Conservation (phyloP, 495 filamentous ascomycete genomes). For the Penicillium waksmanii region DNA sequence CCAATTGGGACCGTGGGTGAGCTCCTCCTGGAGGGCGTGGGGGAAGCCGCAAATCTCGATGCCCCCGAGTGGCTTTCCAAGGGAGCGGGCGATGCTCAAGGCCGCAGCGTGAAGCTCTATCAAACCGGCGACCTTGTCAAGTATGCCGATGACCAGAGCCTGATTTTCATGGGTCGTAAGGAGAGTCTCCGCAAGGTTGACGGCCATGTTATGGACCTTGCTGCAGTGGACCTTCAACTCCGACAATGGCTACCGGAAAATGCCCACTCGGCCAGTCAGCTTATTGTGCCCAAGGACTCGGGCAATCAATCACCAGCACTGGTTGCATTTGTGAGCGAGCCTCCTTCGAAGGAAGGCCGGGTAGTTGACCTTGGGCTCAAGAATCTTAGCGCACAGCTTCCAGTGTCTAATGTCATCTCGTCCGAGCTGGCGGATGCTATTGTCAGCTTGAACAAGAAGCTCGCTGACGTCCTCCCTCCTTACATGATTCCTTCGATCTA, state of each 20-base stretch:
- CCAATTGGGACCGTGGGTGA: constrained; percentile 13
- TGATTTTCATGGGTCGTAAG: constrained; percentile 14
- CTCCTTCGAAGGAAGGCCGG: background rate
- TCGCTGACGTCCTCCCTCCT: constrained; percentile 32
- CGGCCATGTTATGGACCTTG: constrained; percentile 16
- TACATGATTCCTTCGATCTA: constrained; percentile 38
- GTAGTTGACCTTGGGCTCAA: constrained; percentile 5
- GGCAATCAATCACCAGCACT: constrained; percentile 9
- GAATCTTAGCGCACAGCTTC: background rate
- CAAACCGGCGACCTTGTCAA: constrained; percentile 15
- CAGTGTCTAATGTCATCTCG: constrained; percentile 13
- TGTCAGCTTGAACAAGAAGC: constrained; percentile 32
- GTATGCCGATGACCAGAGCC: constrained; percentile 10
- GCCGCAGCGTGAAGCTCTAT: constrained; percentile 8
- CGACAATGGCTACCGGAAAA: constrained; percentile 3
- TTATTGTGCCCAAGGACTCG: constrained; percentile 7
- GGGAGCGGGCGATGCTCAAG: background rate
- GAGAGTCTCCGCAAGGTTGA: constrained; percentile 12
- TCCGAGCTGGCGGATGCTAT: constrained; percentile 22
- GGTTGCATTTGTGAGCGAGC: constrained; percentile 17
- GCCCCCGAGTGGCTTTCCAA: constrained; percentile 7
- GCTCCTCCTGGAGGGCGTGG: constrained; percentile 12
- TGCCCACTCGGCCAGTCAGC: constrained; percentile 3
- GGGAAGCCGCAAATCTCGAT: constrained; percentile 6
- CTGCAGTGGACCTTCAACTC: constrained; percentile 11